Evolutionary conservation across 352 stramenopile genomes (phyloP).

Genomic region (Phytophthora sp.): DNA sequence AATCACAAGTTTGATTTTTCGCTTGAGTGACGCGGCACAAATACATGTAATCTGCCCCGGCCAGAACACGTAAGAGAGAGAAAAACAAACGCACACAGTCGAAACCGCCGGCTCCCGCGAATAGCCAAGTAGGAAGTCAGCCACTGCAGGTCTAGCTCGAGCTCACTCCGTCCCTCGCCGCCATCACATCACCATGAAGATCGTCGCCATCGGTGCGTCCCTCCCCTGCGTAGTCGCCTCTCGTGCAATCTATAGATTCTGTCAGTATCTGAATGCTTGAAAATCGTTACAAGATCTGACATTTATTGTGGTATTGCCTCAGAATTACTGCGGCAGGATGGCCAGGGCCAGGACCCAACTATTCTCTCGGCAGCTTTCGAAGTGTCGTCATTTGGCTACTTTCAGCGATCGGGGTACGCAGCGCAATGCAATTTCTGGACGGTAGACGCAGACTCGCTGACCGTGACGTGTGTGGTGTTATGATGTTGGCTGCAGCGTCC

Average conservation of each 20-base stretch:
- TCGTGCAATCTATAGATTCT: neutral
- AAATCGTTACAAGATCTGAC: neutral
- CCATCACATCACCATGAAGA: conserved; percentile 68
- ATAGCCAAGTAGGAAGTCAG: conserved; percentile 16
- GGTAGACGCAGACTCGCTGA: neutral
- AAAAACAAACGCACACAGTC: conserved; percentile 32
- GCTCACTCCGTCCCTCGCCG: neutral
- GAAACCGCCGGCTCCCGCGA: conserved; percentile 36
- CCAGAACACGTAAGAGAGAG: conserved; percentile 34
- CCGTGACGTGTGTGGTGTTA: conserved; percentile 4
- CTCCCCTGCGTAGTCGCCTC: neutral
- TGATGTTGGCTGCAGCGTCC: conserved; percentile 68
- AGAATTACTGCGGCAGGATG: conserved; percentile 79
- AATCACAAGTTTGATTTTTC: conserved; percentile 10
- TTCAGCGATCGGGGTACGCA: conserved; percentile 81
- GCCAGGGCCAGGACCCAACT: conserved; percentile 57
- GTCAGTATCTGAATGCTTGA: neutral
- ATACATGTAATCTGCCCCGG: conserved; percentile 11
- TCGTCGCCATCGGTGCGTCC: conserved; percentile 80
- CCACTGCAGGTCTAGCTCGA: neutral
- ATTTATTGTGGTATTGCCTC: conserved; percentile 3
- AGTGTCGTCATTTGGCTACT: conserved; percentile 87
- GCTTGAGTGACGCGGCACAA: conserved; percentile 7
- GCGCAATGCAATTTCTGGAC: neutral
- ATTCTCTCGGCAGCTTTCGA: conserved; percentile 78